These are phyloP conservation scores for Phaeodactylum tricornutum DNA, from an alignment of 108 stramenopile species.

Conservation along the genomic window DNA sequence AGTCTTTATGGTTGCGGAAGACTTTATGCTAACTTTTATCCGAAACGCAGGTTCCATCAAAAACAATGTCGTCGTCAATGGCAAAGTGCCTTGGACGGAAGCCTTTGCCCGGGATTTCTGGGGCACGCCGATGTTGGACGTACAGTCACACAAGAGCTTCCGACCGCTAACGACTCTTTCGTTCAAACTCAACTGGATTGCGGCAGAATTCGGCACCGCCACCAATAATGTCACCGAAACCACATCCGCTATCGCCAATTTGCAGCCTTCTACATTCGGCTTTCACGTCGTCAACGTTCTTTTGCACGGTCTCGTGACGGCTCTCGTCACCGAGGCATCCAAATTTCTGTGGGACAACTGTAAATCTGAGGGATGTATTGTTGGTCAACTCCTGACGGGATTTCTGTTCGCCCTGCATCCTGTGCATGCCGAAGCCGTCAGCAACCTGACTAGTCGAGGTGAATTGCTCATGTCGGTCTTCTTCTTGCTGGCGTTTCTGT, in stretches of 20 bases:
- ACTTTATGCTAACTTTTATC: no score
- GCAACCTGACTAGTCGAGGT: slow-evolving; percentile 50
- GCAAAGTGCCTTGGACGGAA: slow-evolving; percentile 29
- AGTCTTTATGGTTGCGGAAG: no score
- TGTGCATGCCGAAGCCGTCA: slow-evolving; percentile 46
- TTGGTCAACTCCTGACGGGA: slow-evolving; percentile 28
- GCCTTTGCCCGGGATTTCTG: slow-evolving; percentile 35
- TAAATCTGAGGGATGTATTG: slow-evolving; percentile 2
- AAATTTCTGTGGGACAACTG: slow-evolving; percentile 12
- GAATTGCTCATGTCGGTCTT: slow-evolving; percentile 43
- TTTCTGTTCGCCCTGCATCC: slow-evolving; percentile 41
- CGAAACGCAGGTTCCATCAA: slow-evolving; percentile 26
- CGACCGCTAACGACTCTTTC: slow-evolving; percentile 43
- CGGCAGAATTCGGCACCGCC: neutral
- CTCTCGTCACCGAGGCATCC: slow-evolving; percentile 27
- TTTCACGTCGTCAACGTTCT: slow-evolving; percentile 37
- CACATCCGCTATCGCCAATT: slow-evolving; percentile 3
- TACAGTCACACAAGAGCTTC: slow-evolving; percentile 36
- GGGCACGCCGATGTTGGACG: slow-evolving; percentile 29
- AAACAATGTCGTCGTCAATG: slow-evolving; percentile 37
- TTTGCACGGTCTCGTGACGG: slow-evolving; percentile 36
- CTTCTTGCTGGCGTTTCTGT: slow-evolving; percentile 30
- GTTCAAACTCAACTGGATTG: slow-evolving; percentile 27
- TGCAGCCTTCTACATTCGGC: slow-evolving; percentile 12
- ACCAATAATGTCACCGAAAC: slow-evolving; percentile 5